Evolutionary conservation across 192 early-diverging fungal genomes (phyloP).

Genomic region (Thamnidium elegans): DNA sequence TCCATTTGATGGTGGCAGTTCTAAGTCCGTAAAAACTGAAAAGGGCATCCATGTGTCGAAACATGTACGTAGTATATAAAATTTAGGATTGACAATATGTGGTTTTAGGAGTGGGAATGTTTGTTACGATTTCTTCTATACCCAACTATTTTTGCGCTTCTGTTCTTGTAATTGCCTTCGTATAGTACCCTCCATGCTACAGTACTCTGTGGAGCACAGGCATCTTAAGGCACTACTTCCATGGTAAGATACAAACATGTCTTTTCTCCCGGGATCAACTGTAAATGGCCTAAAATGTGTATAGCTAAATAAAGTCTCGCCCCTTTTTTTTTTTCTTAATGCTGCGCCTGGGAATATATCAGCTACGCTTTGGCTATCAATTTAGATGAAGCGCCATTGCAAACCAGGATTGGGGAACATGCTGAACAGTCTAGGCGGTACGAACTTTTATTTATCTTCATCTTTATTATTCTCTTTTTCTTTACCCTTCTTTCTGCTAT

Average conservation of each 20-base stretch:
- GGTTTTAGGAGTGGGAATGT: neutral
- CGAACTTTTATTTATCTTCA: neutral
- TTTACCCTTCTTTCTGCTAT: neutral
- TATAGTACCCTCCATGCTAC: neutral
- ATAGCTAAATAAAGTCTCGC: neutral
- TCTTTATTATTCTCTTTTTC: neutral
- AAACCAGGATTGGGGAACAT: neutral
- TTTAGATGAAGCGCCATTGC: neutral
- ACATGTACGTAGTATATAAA: neutral
- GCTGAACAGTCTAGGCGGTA: neutral
- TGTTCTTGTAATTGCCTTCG: no score
- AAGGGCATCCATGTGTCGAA: neutral
- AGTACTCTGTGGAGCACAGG: no score
- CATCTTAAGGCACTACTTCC: no score
- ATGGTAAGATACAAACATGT: no score
- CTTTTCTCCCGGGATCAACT: no score
- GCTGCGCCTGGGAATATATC: neutral
- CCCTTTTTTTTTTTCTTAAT: neutral
- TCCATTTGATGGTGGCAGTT: neutral
- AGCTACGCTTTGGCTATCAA: neutral
- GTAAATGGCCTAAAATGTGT: no score
- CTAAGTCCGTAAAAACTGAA: neutral
- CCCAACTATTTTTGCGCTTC: neutral
- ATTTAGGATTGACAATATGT: neutral
- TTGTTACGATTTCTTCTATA: neutral